Evolutionary conservation across 805 yeast genomes (phyloP).

Genomic region (Teunomyces kruisii): DNA sequence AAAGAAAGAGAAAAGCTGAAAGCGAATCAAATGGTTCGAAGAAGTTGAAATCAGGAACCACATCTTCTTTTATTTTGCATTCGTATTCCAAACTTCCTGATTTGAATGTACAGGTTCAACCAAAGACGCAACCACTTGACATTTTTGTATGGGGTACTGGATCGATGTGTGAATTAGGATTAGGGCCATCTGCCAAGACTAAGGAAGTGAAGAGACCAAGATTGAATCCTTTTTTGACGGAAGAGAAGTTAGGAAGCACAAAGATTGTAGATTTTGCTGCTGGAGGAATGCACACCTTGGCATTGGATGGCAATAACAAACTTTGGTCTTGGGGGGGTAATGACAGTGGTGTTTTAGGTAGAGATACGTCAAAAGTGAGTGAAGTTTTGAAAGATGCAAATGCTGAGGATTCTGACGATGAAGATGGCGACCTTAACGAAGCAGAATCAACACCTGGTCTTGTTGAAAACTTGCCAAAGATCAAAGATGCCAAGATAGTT

Average conservation of each 20-base stretch:
- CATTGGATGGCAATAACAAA: slow-evolving; percentile 69
- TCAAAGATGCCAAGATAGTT: slow-evolving; percentile 49
- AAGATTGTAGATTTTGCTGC: slow-evolving; percentile 85
- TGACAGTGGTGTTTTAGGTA: slow-evolving; percentile 87
- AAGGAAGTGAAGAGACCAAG: slow-evolving; percentile 97
- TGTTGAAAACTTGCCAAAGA: slow-evolving; percentile 65
- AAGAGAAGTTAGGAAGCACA: slow-evolving; percentile 46
- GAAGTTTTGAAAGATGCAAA: slow-evolving; percentile 72
- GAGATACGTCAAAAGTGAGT: slow-evolving; percentile 65
- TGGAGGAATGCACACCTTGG: slow-evolving; percentile 95
- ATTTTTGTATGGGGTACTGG: slow-evolving; percentile 96
- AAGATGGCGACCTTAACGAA: slow-evolving; percentile 85
- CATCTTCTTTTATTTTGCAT: slow-evolving; percentile 46
- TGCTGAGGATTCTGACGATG: slow-evolving; percentile 51
- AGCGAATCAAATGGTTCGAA: slow-evolving; percentile 20
- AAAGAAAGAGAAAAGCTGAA: slow-evolving; percentile 33
- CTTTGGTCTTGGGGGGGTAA: slow-evolving; percentile 99
- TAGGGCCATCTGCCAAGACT: slow-evolving; percentile 91
- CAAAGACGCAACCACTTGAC: slow-evolving; percentile 55
- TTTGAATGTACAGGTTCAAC: slow-evolving; percentile 39
- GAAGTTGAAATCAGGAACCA: slow-evolving; percentile 24
- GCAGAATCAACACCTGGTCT: slow-evolving; percentile 84
- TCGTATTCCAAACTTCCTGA: slow-evolving; percentile 49
- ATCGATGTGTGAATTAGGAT: slow-evolving; percentile 94
- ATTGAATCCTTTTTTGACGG: slow-evolving; percentile 70